Evolutionary conservation across 495 filamentous ascomycete species (phyloP), one percentile per base, ranked within the genome.

Genomic region (Durotheca rogersii): DNA sequence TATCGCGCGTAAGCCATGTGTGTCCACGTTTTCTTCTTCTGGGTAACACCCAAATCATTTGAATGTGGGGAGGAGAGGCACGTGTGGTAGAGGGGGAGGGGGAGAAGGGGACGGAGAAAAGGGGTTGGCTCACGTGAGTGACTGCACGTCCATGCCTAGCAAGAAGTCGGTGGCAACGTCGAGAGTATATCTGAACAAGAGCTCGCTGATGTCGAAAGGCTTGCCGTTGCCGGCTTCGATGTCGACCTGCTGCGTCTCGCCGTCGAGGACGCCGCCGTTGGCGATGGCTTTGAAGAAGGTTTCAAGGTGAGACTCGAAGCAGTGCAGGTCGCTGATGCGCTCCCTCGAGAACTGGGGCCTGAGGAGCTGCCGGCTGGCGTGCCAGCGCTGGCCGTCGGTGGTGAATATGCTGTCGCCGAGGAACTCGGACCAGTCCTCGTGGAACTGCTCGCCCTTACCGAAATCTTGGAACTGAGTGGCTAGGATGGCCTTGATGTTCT

Each of bases 101-200:
- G 5, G 36, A 46, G 18, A 45, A 17, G 42, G 19, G 12, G 20
- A 27, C 23, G 9, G 23, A 21, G 11, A 31, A 32, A 12, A 23
- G 44, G 27, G 15, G 12, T 21, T 18, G 35, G 53, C 67, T 58
- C 44, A 75, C 70, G 64, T 69, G n/a, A 91, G 72, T 56, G 82
- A 89, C 51, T 86, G 76, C 10, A 88, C 81, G 41, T 82, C 81
- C 37, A 83, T 71, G 10, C 91, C 91, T n/a, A 95, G 77, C 25
- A 96, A 70, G 62, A 93, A 95, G 47, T 92, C 87, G 10, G 90
- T 93, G 1, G 88, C 83, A 1, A 84, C 73, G 64, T 96, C 90
- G 7, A 96, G 73, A 1, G 89, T 91, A 55, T 85, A 88, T 6
- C 88, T 79, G 72, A 88, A 91, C 65, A 92, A 84, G 14, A 91